Base-by-base conservation (phyloP, 75 land plant genomes). In the Picea sitchensis region DNA sequence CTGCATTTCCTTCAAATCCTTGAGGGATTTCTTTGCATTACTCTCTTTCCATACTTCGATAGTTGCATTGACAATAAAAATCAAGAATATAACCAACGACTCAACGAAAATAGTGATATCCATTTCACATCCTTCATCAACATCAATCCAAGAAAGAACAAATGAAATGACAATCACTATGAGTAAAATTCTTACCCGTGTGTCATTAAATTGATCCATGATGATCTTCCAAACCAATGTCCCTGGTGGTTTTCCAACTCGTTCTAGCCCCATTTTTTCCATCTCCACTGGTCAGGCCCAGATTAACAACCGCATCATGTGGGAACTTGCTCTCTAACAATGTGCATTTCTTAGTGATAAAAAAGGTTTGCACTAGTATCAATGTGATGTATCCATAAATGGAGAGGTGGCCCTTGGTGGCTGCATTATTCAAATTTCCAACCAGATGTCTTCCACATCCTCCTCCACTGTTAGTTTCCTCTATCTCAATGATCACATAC, bases 11-110 rank as follows among this genome's bases (percentile, higher is more conserved):
- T 26, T 95, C 41, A 95, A 83, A 8, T 93, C 95, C 59, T 93
- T 91, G 61, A 95, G 84, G 18, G 98, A 95, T 77, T 81, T 90
- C 76, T 95, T 95, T 17, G 98, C 98, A 82, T 95, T 95, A 73
- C 82, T 87, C 85, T 95, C 98, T 80, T 94, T 95, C 95, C 95
- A 92, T 36, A 92, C 93, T 56, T 95, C 97, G 31, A 94, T 93
- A 58, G 89, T 79, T 65, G 93, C 97, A 79, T 94, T 94, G 38
- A 92, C 84, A 8, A 92, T 57, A 34, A 94, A 83, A 56, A 94
- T 94, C 77, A 88, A 61, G 3, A 94, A 61, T 26, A 95, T 95
- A 20, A 95, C 95, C n/a, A 95, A 78, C 1, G 95, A 95, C 76
- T 95, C 98, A 3, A 91, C 93, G 80, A 86, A 95, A 60, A 88